Base-by-base conservation (phyloP, 345 rosid genomes). In the Erysimum cheiranthoides region DNA sequence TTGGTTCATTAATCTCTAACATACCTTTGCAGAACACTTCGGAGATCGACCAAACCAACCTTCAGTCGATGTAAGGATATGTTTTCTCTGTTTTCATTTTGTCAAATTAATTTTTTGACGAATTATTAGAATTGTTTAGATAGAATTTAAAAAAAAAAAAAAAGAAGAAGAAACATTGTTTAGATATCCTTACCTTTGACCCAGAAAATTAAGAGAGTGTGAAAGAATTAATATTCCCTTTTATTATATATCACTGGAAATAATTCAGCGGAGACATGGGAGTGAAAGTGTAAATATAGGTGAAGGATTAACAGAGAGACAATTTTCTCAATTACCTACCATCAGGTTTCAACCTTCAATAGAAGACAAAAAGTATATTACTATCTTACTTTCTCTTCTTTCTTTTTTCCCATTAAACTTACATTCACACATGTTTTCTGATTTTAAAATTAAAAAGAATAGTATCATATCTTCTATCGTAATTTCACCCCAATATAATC, bases 311-410 rank as follows among this genome's bases (percentile, higher is more conserved):
- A 43, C 71, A 10, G 9, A 45, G 18, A 43, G 18, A 14, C 72
- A 65, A 57, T 34, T 65, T 25, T 43, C 65, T 56, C 39, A 54
- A 2, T 65, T 74, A 56, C 39, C 59, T 21, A 45, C 66, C 50
- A 56, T 74, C 59, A 35, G 10, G 30, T 74, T 74, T 65, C 47
- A 63, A 25, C 39, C 49, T 35, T 74, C 71, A 34, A 45, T 65
- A 8, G 72, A 74, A 66, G 72, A 74, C 35, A 45, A 74, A 43
- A 27, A 5, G 78, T 74, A 73, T 14, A 43, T 39, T 52, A 58
- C 42, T 14, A n/a, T 64, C 34, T 51, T 21, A 21, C 25, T 46
- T 10, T 17, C 43, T n/a, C 56, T 43, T 17, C 0, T 38, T 49
- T 49, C 4, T 36, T 36, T 67, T 5, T 28, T 45, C 18, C n/a